phyloP scores from a whole-genome alignment of 2,329 filamentous ascomycete species.

The Fusarium dimerum region DNA sequence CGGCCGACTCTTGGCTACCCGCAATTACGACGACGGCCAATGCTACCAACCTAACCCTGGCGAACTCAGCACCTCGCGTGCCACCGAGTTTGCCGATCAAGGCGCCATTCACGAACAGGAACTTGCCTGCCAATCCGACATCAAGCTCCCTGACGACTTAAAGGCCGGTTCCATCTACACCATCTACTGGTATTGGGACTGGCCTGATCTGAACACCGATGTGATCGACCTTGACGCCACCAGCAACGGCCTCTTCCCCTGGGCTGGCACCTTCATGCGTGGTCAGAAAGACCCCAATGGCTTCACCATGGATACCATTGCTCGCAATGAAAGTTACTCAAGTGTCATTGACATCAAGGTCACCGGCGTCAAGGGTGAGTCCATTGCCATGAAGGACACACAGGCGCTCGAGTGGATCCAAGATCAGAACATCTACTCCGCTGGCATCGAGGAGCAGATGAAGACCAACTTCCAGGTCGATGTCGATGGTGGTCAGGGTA shows the following conservation, averaged over 20 bases:
- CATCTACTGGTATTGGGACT: constrained; percentile 97
- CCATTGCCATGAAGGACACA: constrained; percentile 25
- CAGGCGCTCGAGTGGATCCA: constrained; percentile 33
- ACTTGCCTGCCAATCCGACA: constrained; percentile 78
- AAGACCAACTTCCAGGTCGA: constrained; percentile 46
- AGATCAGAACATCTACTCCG: constrained; percentile 43
- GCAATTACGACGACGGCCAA: constrained; percentile 86
- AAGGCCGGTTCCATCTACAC: constrained; percentile 69
- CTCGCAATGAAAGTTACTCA: constrained; percentile 43
- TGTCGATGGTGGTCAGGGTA: constrained; percentile 31
- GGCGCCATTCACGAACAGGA: constrained; percentile 57
- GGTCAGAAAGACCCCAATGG: constrained; percentile 39
- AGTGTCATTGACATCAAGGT: constrained; percentile 44
- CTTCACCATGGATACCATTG: constrained; percentile 37
- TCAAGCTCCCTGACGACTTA: constrained; percentile 70
- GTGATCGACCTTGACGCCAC: constrained; percentile 42
- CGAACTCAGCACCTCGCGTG: constrained; percentile 59
- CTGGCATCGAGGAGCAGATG: constrained; percentile 49
- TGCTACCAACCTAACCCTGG: constrained; percentile 79
- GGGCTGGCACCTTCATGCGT: constrained; percentile 43
- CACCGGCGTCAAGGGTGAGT: constrained; percentile 24
- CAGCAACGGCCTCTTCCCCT: constrained; percentile 43
- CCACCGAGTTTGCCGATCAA: constrained; percentile 53
- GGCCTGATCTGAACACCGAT: constrained; percentile 62
- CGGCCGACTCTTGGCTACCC: constrained; percentile 73